Base-by-base conservation (phyloP, 228 moss, liverwort and hornwort genomes). In the Sphagnum magellanicum region DNA sequence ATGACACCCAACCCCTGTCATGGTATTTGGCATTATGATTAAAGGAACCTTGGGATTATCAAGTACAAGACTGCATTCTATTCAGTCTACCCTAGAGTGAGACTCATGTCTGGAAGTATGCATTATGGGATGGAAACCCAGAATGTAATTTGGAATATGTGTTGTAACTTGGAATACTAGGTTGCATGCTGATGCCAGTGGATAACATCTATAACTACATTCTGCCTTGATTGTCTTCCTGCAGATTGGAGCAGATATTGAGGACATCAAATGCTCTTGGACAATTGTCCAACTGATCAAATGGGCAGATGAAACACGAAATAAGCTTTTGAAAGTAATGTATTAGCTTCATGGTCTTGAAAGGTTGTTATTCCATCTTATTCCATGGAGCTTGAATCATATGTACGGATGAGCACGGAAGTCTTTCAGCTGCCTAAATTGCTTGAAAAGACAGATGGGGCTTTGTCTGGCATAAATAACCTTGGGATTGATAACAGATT, bases 191-290 rank as follows among this genome's bases (percentile, higher is more conserved):
- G 55, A 55, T 55, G 55, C 9, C 55, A 55, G 12, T 8, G 8
- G 55, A 4, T 8, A 12, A 32, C 32, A 32, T 32, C 3, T 32
- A 32, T 32, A 3, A 32, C 32, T 32, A 32, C 3, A 3, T 32
- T 32, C 32, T 32, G 32, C 32, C 32, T 32, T 32, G 17, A 5
- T 16, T 3, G 32, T 32, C 32, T 32, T 32, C 32, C 64, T 63
- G 15, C 78, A 98, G 97, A 90, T 98, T 77, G 97, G 97, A 80
- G 93, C 97, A 9, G 93, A 98, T 66, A 98, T 98, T 11, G 97
- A 98, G 80, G 93, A 98, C 69, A 91, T 91, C 5, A 98, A 93
- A 79, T 98, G 97, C 71, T 98, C 97, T n/a, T 98, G 97, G 93
- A 64, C 91, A 67, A 81, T 98, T 10, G 93, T 93, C 63, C 93